Base-by-base conservation (phyloP, 495 filamentous ascomycete genomes). In the Rostrohypoxylon terebratum region DNA sequence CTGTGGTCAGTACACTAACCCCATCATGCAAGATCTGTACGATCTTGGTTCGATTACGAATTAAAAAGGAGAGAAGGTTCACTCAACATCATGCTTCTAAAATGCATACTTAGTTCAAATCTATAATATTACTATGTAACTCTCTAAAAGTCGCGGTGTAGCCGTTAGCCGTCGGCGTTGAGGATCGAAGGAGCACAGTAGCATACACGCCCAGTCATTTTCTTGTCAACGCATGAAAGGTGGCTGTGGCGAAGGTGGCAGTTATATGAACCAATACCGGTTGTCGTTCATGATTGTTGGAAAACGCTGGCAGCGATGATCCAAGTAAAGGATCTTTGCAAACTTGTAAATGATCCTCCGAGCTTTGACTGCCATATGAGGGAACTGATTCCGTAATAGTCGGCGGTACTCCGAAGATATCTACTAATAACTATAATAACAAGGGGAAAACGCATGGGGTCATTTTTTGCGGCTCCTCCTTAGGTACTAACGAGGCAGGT, bases 161-260 rank as follows among this genome's bases (percentile, higher is more conserved):
- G 5, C 44, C 36, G 31, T 21, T 10, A 14, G 28, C 16, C 13
- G 53, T 20, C 42, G 31, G 11, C 10, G 13, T 42, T 20, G n/a
- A 42, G 18, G 42, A n/a, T 1, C 10, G 16, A 20, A 36, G 16
- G 31, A 58, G 16, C 16, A 31, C 14, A 20, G n/a, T 20, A 28
- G 28, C 28, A 53, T 18, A 20, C 8, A 28, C 44, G 33, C 13
- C n/a, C 36, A 9, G 47, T 13, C 16, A 11, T 33, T 36, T 36
- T 16, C 18, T 58, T 31, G 28, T 36, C 58, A 34, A 42, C 38
- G 69, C 62, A 71, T 65, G 42, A 25, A 71, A 66, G 25, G 48
- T 62, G 58, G 57, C 47, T 57, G 57, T 25, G 69, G 69, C 69
- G 45, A 59, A 62, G 63, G 63, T 66, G 69, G 50, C 58, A 71